Conservation (phyloP, 2,329 filamentous ascomycete genomes). For the Pyricularia grisea region DNA sequence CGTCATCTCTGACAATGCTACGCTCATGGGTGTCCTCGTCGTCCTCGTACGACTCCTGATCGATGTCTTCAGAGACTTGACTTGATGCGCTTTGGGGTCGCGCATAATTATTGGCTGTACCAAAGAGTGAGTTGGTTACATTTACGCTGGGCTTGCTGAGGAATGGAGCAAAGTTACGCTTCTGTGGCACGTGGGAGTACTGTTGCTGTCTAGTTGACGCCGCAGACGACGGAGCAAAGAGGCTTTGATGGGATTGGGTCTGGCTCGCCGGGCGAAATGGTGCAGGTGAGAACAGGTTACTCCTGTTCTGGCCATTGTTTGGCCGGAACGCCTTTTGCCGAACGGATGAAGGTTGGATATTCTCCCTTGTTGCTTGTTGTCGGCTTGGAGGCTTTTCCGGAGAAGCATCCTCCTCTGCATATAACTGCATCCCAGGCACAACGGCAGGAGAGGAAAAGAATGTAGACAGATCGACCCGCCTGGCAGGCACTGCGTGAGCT, state of each 20-base stretch:
- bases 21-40: background rate
- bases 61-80: slow-evolving; percentile 8
- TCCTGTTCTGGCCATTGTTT: slow-evolving; percentile 17
- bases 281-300: slow-evolving; percentile 26
- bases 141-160: slow-evolving; percentile 16
- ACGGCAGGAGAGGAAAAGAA: slow-evolving; percentile 49
- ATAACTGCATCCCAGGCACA: slow-evolving; percentile 20
- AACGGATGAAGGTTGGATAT: slow-evolving; percentile 12
- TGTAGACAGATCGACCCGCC: slow-evolving; percentile 36
- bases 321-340: slow-evolving; percentile 24
- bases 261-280: background rate
- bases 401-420: background rate
- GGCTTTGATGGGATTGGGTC: background rate
- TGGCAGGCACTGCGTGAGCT: slow-evolving; percentile 18
- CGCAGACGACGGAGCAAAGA: background rate
- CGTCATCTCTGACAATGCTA: slow-evolving; percentile 1
- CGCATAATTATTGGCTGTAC: background rate
- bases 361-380: background rate
- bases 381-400: background rate
- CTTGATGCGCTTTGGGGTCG: background rate
- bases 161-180: slow-evolving; percentile 38
- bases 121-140: background rate
- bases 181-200: slow-evolving; percentile 31
- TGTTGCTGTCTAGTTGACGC: background rate
- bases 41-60: slow-evolving; percentile 10